Base-by-base conservation (phyloP, 768 basidiomycete genomes). In the Panus rudis region DNA sequence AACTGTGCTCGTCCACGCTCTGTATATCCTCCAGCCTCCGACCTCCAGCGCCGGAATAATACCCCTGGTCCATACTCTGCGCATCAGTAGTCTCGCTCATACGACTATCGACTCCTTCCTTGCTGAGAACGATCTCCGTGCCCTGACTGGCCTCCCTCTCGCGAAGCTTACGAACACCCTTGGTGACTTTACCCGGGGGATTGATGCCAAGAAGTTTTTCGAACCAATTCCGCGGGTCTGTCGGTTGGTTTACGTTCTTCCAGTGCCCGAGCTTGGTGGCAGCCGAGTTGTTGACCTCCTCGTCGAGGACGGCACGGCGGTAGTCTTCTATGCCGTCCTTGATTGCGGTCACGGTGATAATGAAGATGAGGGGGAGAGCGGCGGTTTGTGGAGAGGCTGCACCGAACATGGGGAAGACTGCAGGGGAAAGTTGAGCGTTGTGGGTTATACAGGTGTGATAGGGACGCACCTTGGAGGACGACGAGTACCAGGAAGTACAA, bases 241-340 rank as follows among this genome's bases (percentile, higher is more conserved):
- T 68, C 0, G 84, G 86, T 46, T 84, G 82, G 55, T 98, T 99
- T 19, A 92, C 79, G 60, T 99, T 98, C 43, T 72, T 73, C 90
- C 91, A 96, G 28, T 85, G 77, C 5, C 80, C 81, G 10, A 99
- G 76, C 51, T 89, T 89, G 1, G 92, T 97, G 11, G 86, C 82
- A 3, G 93, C 89, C 0, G 88, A 92, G 41, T 81, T 96, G 67
- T 99, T 99, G 52, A 97, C 93, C 56, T 92, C 81, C 48, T 96
- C 86, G 60, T 99, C 94, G 30, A 93, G 72, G 7, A 64, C 54
- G 8, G 84, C 85, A 39, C 94, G 81, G n/a, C 93, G 81, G 59
- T 90, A 93, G 64, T 99, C 94, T 65, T 98, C 94, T 25, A 97
- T 69, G 6, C 84, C 94, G 59, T 99, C 94, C 64, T 97, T 99